Percentiles rank a stretch among this genome's conserved stretches.
Evolutionary conservation across 2,329 filamentous ascomycete genomes (phyloP).

Genomic region (Ceratocystis colombiana): DNA sequence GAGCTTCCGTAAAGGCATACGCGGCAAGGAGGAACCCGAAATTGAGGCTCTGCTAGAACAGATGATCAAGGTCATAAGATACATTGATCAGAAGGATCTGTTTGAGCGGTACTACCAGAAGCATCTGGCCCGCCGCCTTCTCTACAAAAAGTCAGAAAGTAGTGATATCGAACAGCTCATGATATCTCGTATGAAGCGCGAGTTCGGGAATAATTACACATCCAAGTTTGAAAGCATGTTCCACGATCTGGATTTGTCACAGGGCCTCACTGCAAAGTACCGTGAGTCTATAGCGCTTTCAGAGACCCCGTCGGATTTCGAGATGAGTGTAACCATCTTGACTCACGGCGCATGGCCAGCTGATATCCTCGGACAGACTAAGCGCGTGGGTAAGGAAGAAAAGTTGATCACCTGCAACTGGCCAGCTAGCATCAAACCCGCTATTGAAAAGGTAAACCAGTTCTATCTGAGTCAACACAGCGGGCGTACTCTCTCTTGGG

Average conservation of each 20-base stretch:
- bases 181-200: conserved; percentile 93
- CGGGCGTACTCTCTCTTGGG: conserved; percentile 80
- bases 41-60: conserved; percentile 78
- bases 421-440: conserved; percentile 18
- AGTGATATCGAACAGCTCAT: conserved; percentile 91
- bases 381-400: conserved; percentile 34
- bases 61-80: conserved; percentile 76
- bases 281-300: conserved; percentile 34
- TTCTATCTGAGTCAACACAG: conserved; percentile 84
- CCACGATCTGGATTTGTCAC: conserved; percentile 83
- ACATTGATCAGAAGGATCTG: conserved; percentile 82
- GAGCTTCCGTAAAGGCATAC: conserved; percentile 85
- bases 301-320: conserved; percentile 41
- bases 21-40: conserved; percentile 80
- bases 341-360: conserved; percentile 94
- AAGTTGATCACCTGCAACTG: conserved; percentile 33
- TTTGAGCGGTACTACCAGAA: conserved; percentile 99
- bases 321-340: conserved; percentile 74
- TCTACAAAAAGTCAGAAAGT: conserved; percentile 82
- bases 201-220: conserved; percentile 89
- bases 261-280: conserved; percentile 70
- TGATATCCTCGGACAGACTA: conserved; percentile 63
- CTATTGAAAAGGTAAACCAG: conserved; percentile 52
- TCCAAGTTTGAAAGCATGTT: conserved; percentile 95
- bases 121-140: conserved; percentile 74